Percentiles rank a stretch among this genome's conserved stretches.
Evolutionary conservation across 148 eudicot genomes (phyloP).

Genomic region (Nepenthes gracilis): DNA sequence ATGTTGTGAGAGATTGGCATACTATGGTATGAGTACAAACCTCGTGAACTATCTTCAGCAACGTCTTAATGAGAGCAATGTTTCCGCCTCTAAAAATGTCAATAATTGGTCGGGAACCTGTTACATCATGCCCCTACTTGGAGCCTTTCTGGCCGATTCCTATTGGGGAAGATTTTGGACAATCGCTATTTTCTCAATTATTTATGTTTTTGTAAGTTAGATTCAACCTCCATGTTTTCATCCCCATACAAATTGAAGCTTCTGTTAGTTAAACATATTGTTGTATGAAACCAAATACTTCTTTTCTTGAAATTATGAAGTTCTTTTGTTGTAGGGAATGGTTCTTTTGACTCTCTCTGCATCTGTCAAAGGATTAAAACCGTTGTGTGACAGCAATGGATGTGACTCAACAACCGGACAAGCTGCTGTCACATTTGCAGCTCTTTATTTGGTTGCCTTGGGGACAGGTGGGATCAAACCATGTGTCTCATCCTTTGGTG

Average conservation of each 20-base stretch:
- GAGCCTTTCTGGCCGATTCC: constrained; percentile 18
- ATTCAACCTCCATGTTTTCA: background rate
- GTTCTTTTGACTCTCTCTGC: constrained; percentile 16
- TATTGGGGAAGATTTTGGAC: constrained; percentile 17
- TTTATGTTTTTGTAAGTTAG: constrained; percentile 13
- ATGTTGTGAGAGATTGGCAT: constrained; percentile 16
- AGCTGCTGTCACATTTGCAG: constrained; percentile 5
- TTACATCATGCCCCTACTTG: constrained; percentile 12
- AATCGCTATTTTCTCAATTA: constrained; percentile 13
- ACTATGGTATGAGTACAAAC: constrained; percentile 14
- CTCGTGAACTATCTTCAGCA: constrained; percentile 9
- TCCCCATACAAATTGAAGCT: background rate
- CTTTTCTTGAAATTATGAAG: no score
- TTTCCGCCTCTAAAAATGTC: constrained; percentile 11
- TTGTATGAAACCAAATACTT: no score
- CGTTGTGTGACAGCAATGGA: background rate
- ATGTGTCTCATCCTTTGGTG: constrained; percentile 12
- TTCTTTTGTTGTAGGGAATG: constrained; percentile 8
- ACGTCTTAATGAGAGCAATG: constrained; percentile 9
- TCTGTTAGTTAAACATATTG: background rate
- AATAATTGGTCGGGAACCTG: constrained; percentile 17
- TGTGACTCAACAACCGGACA: constrained; percentile 8
- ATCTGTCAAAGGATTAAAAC: constrained; percentile 8
- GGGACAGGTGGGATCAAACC: constrained; percentile 7
- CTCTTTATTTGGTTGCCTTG: constrained; percentile 15